These are phyloP conservation scores for Hansfordia pulvinata DNA, from an alignment of 2,329 filamentous ascomycete species.

Conservation along the genomic window DNA sequence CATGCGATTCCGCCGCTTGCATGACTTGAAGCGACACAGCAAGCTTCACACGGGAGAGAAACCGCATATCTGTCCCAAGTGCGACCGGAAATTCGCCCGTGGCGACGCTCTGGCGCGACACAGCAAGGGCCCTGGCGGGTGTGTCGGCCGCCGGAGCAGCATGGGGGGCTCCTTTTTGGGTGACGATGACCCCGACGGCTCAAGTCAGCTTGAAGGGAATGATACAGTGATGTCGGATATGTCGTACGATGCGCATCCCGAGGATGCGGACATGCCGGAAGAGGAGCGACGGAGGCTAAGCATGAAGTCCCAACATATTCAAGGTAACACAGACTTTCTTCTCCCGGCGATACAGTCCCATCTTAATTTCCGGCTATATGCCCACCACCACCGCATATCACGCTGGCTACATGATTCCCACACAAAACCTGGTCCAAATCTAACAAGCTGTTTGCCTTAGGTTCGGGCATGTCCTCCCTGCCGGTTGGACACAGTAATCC, in stretches of 20 bases:
- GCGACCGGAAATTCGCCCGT: constrained; percentile 85
- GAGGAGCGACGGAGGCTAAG: constrained; percentile 51
- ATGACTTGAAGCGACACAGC: constrained; percentile 90
- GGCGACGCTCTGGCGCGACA: constrained; percentile 91
- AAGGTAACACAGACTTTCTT: constrained; percentile 29
- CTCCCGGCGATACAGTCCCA: too few species aligned
- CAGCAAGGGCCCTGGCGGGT: constrained; percentile 90
- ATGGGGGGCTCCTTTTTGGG: constrained; percentile 71
- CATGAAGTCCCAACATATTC: constrained; percentile 59
- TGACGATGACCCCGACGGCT: constrained; percentile 57
- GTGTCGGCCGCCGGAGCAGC: constrained; percentile 79
- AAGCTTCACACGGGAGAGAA: constrained; percentile 96
- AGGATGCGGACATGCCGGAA: constrained; percentile 46
- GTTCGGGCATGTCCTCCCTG: constrained; percentile 33
- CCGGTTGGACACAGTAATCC: constrained; percentile 31
- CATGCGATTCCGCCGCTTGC: constrained; percentile 80
- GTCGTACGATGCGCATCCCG: constrained; percentile 38
- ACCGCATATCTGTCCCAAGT: constrained; percentile 88
- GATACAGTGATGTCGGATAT: constrained; percentile 44
- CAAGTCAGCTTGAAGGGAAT: constrained; percentile 31
- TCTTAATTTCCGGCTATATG: too few species aligned
- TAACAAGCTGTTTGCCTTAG: constrained; percentile 37
- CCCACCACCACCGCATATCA: too few species aligned
- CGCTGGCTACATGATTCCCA: too few species aligned
- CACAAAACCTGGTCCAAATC: too few species aligned